Conservation (phyloP, 208 protist species). For the Naegleria fowleri region DNA sequence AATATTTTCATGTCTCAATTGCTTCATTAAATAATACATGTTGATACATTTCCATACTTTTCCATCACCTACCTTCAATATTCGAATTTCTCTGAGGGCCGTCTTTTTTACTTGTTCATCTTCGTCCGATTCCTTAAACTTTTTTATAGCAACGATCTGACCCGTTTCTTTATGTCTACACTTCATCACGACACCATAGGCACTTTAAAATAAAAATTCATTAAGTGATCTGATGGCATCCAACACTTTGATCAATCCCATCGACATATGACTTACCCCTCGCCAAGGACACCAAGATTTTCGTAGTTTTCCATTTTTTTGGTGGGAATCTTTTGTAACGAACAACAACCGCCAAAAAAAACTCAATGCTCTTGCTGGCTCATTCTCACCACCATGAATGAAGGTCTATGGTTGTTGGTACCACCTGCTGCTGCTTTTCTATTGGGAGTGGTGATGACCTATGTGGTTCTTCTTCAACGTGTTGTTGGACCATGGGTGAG, state of each 20-base stretch:
- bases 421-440: too few relatives aligned
- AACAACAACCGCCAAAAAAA: too few relatives aligned
- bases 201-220: conserved; percentile 42
- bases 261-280: conserved; percentile 49
- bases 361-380: too few relatives aligned
- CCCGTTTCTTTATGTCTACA: conserved; percentile 78
- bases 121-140: conserved; percentile 89
- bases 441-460: too few relatives aligned
- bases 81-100: conserved; percentile 77
- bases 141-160: conserved; percentile 88
- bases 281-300: conserved; percentile 75
- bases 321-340: neutral
- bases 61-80: conserved; percentile 67
- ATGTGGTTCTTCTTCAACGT: too few relatives aligned
- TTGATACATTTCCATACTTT: neutral
- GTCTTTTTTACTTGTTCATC: conserved; percentile 85
- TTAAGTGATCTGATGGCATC: neutral
- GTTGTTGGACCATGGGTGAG: too few relatives aligned
- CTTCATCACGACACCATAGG: conserved; percentile 88
- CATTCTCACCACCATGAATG: too few relatives aligned
- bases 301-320: conserved; percentile 78
- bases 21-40: conserved; percentile 30
- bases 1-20: conserved; percentile 86
- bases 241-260: neutral
- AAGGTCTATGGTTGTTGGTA: too few relatives aligned